Conservation (phyloP, 768 basidiomycete species). For the Xerocomellus amylosporus region DNA sequence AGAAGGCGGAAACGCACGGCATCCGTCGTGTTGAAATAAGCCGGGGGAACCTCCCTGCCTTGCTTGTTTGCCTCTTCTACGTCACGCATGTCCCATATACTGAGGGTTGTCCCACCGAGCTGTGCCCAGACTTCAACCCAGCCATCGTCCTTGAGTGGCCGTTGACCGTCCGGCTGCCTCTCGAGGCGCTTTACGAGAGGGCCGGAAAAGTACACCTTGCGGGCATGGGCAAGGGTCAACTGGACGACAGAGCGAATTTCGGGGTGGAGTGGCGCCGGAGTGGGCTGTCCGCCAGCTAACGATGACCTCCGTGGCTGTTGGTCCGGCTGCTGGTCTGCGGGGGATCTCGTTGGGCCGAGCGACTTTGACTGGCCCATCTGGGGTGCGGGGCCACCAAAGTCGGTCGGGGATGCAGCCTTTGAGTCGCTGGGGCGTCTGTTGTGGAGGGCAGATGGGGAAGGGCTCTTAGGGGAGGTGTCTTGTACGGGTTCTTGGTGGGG, state of each 20-base stretch:
- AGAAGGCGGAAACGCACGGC: constrained; percentile 53
- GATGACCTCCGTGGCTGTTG: constrained; percentile 28
- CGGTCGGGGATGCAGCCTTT: constrained; percentile 10
- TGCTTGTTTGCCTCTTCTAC: constrained; percentile 80
- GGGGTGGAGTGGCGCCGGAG: constrained; percentile 59
- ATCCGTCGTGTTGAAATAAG: constrained; percentile 86
- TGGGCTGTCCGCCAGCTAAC: constrained; percentile 7
- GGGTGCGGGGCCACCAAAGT: constrained; percentile 24
- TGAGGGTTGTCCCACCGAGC: constrained; percentile 83
- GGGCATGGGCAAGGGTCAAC: constrained; percentile 71
- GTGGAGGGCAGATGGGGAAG: constrained; percentile 11
- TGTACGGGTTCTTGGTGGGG: constrained; percentile 21
- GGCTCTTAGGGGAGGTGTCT: constrained; percentile 17
- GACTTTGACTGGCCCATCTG: constrained; percentile 35
- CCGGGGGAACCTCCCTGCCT: constrained; percentile 80
- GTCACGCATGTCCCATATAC: constrained; percentile 88
- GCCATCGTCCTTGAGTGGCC: constrained; percentile 66
- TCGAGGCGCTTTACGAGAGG: constrained; percentile 76
- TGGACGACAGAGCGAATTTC: constrained; percentile 80
- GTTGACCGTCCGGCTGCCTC: constrained; percentile 72
- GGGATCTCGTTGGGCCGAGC: constrained; percentile 27
- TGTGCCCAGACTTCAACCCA: constrained; percentile 91
- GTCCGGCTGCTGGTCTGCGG: constrained; percentile 22
- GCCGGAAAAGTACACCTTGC: constrained; percentile 86
- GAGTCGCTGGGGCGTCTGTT: constrained; percentile 17